Evolutionary conservation across 2,329 filamentous ascomycete species (phyloP).

Genomic region (Xylaria hypoxylon): DNA sequence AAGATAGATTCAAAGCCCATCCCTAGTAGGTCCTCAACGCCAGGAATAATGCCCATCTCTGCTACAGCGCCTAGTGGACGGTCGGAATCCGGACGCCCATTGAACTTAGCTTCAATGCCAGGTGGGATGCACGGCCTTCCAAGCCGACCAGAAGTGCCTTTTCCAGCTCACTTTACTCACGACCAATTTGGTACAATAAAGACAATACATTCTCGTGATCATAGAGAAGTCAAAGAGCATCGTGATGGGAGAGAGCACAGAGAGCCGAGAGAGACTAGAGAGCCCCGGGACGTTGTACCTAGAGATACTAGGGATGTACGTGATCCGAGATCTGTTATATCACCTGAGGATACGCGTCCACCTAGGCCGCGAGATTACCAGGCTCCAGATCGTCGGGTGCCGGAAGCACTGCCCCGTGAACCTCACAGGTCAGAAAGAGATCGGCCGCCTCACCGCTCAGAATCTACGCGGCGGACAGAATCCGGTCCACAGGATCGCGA

Average conservation of each 20-base stretch:
- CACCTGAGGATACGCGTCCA: slow-evolving; percentile 56
- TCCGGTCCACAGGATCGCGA: slow-evolving; percentile 56
- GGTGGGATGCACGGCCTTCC: slow-evolving; percentile 60
- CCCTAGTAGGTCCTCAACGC: slow-evolving; percentile 45
- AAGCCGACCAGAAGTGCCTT: slow-evolving; percentile 68
- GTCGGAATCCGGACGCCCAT: slow-evolving; percentile 50
- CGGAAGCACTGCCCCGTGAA: slow-evolving; percentile 54
- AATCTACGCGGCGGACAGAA: slow-evolving; percentile 47
- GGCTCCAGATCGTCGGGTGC: slow-evolving; percentile 56
- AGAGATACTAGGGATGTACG: slow-evolving; percentile 52
- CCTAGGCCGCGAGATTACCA: slow-evolving; percentile 58
- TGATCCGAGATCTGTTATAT: slow-evolving; percentile 53
- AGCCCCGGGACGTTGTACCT: slow-evolving; percentile 51
- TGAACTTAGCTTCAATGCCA: slow-evolving; percentile 45
- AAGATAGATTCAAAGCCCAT: slow-evolving; percentile 43
- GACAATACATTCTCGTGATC: slow-evolving; percentile 48
- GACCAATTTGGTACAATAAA: slow-evolving; percentile 60
- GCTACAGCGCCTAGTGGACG: slow-evolving; percentile 43
- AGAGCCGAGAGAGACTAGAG: slow-evolving; percentile 54
- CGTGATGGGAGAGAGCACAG: slow-evolving; percentile 50
- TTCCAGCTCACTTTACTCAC: slow-evolving; percentile 60
- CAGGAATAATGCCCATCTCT: slow-evolving; percentile 40
- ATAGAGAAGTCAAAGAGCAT: slow-evolving; percentile 48
- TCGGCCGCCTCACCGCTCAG: slow-evolving; percentile 49
- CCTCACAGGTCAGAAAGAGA: slow-evolving; percentile 56